Percentiles rank a stretch among this genome's conserved stretches.
Evolutionary conservation across 495 filamentous ascomycete genomes (phyloP).

Genomic region (Tuber microsphaerosporum): DNA sequence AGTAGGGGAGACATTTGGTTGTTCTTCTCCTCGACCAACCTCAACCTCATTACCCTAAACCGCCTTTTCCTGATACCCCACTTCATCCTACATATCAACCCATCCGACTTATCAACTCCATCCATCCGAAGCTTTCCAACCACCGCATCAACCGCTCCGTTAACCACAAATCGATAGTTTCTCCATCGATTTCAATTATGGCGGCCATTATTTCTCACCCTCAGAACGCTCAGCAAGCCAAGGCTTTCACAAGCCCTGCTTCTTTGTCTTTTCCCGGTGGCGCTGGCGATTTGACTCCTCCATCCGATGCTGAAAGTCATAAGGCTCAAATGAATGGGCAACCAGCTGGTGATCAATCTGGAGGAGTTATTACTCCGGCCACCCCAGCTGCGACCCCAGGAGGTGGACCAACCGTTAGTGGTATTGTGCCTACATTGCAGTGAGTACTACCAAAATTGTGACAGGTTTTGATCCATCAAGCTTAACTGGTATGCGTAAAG

Average conservation of each 20-base stretch:
- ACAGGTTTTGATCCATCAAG: constrained; percentile 42
- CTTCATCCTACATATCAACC: constrained; percentile 29
- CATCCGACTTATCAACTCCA: constrained; percentile 9
- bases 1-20: constrained; percentile 94
- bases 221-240: constrained; percentile 76
- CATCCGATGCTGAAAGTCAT: constrained; percentile 51
- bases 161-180: constrained; percentile 30
- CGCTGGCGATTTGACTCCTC: constrained; percentile 71
- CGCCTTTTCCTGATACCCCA: constrained; percentile 6
- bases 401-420: constrained; percentile 69
- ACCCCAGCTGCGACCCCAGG: constrained; percentile 92
- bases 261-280: constrained; percentile 86
- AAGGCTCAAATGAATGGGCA: constrained; percentile 46
- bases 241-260: constrained; percentile 80
- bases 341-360: constrained; percentile 41
- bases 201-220: constrained; percentile 85
- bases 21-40: constrained; percentile 66
- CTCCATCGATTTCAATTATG: constrained; percentile 50
- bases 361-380: constrained; percentile 74
- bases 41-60: constrained; percentile 15
- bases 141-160: constrained; percentile 25
- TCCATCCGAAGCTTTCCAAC: constrained; percentile 9
- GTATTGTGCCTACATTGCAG: constrained; percentile 96
- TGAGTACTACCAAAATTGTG: constrained; percentile 57
- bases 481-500: constrained; percentile 66